Base-by-base conservation (phyloP, 1,139 yeast species). In the Pichia sp. region DNA sequence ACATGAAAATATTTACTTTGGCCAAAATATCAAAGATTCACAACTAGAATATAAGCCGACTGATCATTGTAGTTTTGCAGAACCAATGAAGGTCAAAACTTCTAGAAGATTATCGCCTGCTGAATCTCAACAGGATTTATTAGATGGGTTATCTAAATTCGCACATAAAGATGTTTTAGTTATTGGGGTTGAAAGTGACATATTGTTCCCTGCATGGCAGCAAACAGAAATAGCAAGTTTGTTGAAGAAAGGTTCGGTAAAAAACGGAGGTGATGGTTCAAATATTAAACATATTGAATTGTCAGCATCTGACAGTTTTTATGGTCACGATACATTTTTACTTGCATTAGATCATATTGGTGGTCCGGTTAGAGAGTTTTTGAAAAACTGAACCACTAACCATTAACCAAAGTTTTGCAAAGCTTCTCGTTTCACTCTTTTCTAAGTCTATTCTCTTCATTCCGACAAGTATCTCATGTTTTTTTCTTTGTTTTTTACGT, bases 161-260 rank as follows among this genome's bases (percentile, higher is more conserved):
- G 72, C 83, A 2, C 71, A 80, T 52, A 79, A 81, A 51, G 79
- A 83, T 39, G 73, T 85, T 4, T 66, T 90, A 47, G 88, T 90
- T 2, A 74, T 88, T 40, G 97, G 97, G 5, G 97, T 88, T 7
- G 95, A 86, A 59, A 83, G 95, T 2, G 97, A 88, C 60, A 85
- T 85, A 41, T 69, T 88, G 45, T 88, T 88, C 69, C 97, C 97
- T 1, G 87, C 83, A 37, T 86, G 95, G 95, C 97, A 90, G 64
- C 97, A 88, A 63, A 67, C 81, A 45, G 97, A 90, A 60, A 80
- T 87, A 45, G 81, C 79, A 33, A 75, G 77, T 23, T 77, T 80
- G 34, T 69, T 88, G 42, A 66, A 64, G 45, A 66, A 70, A 36
- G 74, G 69, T 5, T 52, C 58, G 27, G 64, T 66, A 29, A 56